Evolutionary conservation across 2,329 filamentous ascomycete species (phyloP).

Genomic region (Xylaria sp.): DNA sequence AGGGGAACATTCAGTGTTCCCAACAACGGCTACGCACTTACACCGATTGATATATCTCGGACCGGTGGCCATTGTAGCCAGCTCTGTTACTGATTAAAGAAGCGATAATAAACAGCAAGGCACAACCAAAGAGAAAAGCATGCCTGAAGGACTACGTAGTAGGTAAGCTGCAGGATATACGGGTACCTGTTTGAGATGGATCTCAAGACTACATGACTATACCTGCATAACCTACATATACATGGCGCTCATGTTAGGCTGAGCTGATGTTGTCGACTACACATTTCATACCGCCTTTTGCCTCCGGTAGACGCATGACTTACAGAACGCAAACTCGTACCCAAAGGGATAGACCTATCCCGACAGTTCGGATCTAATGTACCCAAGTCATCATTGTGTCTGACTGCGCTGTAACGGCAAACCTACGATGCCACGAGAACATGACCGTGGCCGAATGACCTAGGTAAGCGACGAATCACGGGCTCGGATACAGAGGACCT

Average conservation of each 20-base stretch:
- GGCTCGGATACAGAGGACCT: constrained; percentile 12
- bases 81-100: neutral
- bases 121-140: too few species aligned
- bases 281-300: neutral
- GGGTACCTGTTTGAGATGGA: too few species aligned
- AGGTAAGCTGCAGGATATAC: too few species aligned
- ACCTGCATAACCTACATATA: neutral
- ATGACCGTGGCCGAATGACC: constrained; percentile 12
- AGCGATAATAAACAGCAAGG: too few species aligned
- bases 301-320: neutral
- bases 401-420: constrained; percentile 20
- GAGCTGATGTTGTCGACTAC: neutral
- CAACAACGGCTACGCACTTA: neutral
- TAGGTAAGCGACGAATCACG: constrained; percentile 14
- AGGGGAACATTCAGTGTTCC: neutral
- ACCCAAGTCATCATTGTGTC: neutral
- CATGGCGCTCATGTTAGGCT: neutral
- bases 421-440: constrained; percentile 17
- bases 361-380: constrained; percentile 9
- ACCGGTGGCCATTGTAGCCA: neutral
- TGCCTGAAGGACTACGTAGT: too few species aligned
- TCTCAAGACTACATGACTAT: too few species aligned
- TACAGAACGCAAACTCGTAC: neutral
- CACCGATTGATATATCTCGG: neutral
- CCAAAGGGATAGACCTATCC: constrained; percentile 15